Percentiles rank a stretch among this genome's conserved stretches.
Evolutionary conservation across 768 basidiomycete genomes (phyloP).

Genomic region (Ramaria sp.): DNA sequence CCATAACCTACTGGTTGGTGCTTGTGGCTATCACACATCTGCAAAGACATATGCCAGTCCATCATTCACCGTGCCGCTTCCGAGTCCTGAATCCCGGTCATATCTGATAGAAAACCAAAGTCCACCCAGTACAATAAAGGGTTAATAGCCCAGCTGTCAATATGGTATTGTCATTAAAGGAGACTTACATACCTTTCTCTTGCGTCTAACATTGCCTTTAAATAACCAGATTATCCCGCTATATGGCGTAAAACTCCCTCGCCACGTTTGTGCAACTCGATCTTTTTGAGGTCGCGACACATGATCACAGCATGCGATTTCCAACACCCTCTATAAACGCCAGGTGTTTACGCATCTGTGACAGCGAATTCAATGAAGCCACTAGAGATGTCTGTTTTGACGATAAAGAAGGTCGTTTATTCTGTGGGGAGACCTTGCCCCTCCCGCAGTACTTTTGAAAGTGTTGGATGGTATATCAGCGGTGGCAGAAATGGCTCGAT

Average conservation of each 20-base stretch:
- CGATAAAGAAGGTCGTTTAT: constrained; percentile 29
- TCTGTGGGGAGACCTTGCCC: not conserved
- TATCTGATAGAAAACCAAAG: no score
- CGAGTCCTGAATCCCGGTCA: no score
- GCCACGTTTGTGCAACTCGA: constrained; percentile 42
- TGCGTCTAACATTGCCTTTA: no score
- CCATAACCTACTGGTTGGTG: no score
- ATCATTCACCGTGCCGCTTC: no score
- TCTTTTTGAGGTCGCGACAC: constrained; percentile 45
- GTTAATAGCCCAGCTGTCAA: no score
- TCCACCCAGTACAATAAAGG: no score
- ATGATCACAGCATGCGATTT: constrained; percentile 70
- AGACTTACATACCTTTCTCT: no score
- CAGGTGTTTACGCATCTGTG: constrained; percentile 55
- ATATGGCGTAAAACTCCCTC: constrained; percentile 61
- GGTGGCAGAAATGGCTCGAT: constrained; percentile 27
- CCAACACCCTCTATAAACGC: constrained; percentile 47
- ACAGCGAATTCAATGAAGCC: constrained; percentile 52
- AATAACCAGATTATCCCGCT: constrained; percentile 42
- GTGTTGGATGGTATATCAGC: not conserved
- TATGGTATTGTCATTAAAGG: no score
- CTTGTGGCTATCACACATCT: no score
- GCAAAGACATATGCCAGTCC: no score
- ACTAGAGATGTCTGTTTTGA: constrained; percentile 47
- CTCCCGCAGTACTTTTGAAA: not conserved